Evolutionary conservation across 306 rosid species (phyloP), one percentile per base, ranked within the genome.

Genomic region (Vigna mungo): DNA sequence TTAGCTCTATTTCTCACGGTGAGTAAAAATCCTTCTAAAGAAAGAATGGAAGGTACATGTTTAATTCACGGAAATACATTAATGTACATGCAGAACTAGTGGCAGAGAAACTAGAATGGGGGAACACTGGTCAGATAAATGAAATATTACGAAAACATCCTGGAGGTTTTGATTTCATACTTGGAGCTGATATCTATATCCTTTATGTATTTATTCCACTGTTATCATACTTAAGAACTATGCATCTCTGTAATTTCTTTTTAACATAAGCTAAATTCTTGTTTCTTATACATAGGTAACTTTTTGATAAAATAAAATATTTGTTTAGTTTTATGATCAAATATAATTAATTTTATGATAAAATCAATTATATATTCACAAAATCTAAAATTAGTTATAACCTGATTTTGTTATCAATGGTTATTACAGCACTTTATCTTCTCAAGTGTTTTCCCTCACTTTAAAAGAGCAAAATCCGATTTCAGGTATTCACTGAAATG

Each of bases 151-250:
- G 84, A 55, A 82, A 84, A 9, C 70, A 89, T 88, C 82, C 96
- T 2, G 82, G 87, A 47, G 93, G 98, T 52, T 89, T 94, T 30
- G 93, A 92, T 76, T 78, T 90, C 62, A 83, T 94, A 81, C 98
- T 94, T 60, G 98, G 98, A 83, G 98, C 97, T 71, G 97, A 94
- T 78, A 94, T 94, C 0, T 94, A 94, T 94, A 92, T 94, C 98
- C 97, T 43, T 30, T 74, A 21, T 77, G 20, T 36, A 20, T 60
- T 62, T 51, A 27, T 25, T 80, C 49, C 55, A 32, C 37, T 49
- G 79, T 39, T 74, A 46, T 84, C 55, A 10, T 54, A 39, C 71
- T 61, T 52, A 36, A 64, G 61, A 64, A 83, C 34, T 21, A 23
- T 18, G 62, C 76, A 46, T 70, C 66, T 70, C 5, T 44, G 1